Evolutionary conservation across 139 green algal species (phyloP), one percentile per base, ranked within the genome.

Genomic region (Coelastrella sp.): DNA sequence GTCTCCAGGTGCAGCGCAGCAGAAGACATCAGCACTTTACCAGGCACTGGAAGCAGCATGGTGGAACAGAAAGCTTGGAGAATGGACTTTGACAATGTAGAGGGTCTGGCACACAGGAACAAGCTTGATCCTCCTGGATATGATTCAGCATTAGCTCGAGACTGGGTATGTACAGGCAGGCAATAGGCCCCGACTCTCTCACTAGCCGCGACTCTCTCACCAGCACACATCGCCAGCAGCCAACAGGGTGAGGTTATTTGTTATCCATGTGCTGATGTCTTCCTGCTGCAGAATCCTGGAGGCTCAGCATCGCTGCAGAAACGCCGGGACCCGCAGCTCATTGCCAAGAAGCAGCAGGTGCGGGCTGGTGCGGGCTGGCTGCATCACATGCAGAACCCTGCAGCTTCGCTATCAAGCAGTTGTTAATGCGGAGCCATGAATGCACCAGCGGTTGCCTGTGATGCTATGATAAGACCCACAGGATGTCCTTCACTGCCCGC

Each of bases 41-140:
- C 35, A 49, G 35, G 35, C 35, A 49, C 35, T 49, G 35, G 35
- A 49, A 49, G 35, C 35, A 49, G 35, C 68, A 80, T 80, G 74
- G 25, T 17, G 17, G 24, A 80, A 58, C 24, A 80, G 74, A 80
- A 58, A 80, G 25, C 58, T 20, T 91, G 85, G 90, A 91, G 63
- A 57, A 14, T 95, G 61, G 91, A 93, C 58, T 93, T 95, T 17
- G 89, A 93, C 27, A 81, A 57, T 11, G 91, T 74, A 78, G 84
- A 19, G 75, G 90, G 63, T 7, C 59, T 78, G 57, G 87, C 57
- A 56, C 63, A 78, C 19, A 87, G 58, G 14, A 72, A 87, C 35
- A 83, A 78, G 60, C 56, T 91, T 8, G 91, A 95, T 73, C 93
- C 93, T 8, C 92, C 92, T n/a, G 93, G 92, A 9, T 95, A 91